Base-by-base conservation (phyloP, 2,329 filamentous ascomycete genomes). In the Hymenoscyphus repandus region DNA sequence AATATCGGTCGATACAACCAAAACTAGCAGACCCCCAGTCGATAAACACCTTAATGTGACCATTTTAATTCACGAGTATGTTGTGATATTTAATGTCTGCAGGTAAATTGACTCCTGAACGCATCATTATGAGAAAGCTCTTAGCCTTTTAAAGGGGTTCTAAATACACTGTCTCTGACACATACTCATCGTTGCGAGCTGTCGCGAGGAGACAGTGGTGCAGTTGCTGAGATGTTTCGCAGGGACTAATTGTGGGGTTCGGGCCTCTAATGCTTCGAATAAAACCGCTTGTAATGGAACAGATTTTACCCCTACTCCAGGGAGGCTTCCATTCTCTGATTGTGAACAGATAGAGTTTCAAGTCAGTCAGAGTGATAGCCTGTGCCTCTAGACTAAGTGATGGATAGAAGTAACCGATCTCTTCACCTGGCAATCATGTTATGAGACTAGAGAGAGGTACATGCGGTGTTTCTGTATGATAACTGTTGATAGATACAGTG, bases 371-470 rank as follows among this genome's bases (percentile, higher is more conserved):
- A 60, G 64, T 68, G 5, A 63, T 65, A 1, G 61, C 62, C 47
- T 68, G 63, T 5, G 53, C 50, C 33, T 69, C 58, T 15, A 58
- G 38, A 9, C 58, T 52, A 33, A 71, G 57, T 15, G 18, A 34
- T 46, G 68, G 58, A 15, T 51, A 55, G 2, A 57, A 58, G 45
- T 69, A 65, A 15, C 58, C 62, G 22, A 71, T 54, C 10, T 61
- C 65, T 6, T 58, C 48, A 5, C 69, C 68, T 15, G 66, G 69
- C 44, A 70, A 50, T 22, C 69, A 63, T n/a, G 69, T 72, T 68
- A 74, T 72, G 20, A 71, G 47, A 36, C 70, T 70, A n/a, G 68
- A 70, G 44, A 69, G 49, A 11, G 45, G 54, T 17, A 60, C 45
- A 27, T 66, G 57, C 51, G 56, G 60, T 15, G 52, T 61, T 51